These are phyloP conservation scores for Dovyalis caffra DNA, from an alignment of 345 rosid species.

Conservation along the genomic window DNA sequence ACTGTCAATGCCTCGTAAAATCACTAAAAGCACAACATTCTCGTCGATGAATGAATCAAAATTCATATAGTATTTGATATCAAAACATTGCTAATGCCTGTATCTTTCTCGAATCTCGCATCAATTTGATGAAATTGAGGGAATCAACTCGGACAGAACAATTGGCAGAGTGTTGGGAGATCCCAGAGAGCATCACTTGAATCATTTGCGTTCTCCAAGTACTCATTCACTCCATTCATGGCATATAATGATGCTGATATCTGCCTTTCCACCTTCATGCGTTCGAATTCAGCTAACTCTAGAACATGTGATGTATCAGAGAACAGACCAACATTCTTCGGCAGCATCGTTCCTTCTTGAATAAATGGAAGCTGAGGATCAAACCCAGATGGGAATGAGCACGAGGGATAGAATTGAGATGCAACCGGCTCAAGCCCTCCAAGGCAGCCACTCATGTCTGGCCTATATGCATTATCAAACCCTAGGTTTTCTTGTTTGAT, in stretches of 20 bases:
- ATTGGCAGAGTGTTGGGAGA: conserved; percentile 51
- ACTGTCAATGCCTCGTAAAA: background rate
- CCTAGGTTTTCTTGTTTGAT: conserved; percentile 22
- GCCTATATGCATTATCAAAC: conserved; percentile 49
- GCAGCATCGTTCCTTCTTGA: conserved; percentile 33
- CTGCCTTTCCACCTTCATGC: conserved; percentile 62
- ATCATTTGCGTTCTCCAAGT: conserved; percentile 42
- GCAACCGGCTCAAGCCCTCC: conserved; percentile 18
- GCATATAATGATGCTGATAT: conserved; percentile 64
- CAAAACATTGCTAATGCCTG: background rate
- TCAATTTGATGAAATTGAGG: background rate
- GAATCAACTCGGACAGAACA: conserved; percentile 24
- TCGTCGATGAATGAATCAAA: background rate
- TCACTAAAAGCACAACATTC: background rate
- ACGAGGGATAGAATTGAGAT: conserved; percentile 19
- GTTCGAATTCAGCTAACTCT: conserved; percentile 36
- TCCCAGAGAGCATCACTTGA: conserved; percentile 62
- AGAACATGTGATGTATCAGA: conserved; percentile 25
- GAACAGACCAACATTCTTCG: conserved; percentile 13
- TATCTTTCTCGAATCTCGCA: background rate
- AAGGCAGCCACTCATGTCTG: conserved; percentile 45
- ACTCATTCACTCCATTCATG: conserved; percentile 53
- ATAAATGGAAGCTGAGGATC: conserved; percentile 36
- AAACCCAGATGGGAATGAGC: conserved; percentile 9
- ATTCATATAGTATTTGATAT: background rate